Percentiles rank a stretch among this genome's conserved stretches.
Conservation (phyloP, 2,329 filamentous ascomycete species). For the Ascochyta koolunga region DNA sequence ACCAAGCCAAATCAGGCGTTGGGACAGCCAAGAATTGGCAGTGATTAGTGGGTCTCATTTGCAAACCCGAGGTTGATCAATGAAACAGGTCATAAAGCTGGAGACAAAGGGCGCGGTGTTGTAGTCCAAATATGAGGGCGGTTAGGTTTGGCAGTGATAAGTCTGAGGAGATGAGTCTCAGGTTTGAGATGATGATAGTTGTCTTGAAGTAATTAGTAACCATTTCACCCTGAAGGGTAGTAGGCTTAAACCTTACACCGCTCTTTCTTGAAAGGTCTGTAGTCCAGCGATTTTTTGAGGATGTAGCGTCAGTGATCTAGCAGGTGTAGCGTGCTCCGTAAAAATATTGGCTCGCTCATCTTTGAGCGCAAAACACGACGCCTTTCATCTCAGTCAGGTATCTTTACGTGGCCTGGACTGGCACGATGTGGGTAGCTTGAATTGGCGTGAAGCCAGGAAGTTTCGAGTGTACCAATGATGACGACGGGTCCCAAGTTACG, state of each 20-base stretch:
- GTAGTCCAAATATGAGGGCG: too few relatives aligned
- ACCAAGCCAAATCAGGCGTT: neutral
- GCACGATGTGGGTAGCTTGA: neutral
- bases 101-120: too few relatives aligned
- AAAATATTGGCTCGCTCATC: too few relatives aligned
- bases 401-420: neutral
- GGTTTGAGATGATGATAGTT: too few relatives aligned
- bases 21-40: too few relatives aligned
- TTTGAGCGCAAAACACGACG: too few relatives aligned
- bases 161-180: too few relatives aligned
- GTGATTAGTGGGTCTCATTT: too few relatives aligned
- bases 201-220: too few relatives aligned
- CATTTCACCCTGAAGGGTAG: neutral
- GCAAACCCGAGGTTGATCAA: too few relatives aligned
- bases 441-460: neutral
- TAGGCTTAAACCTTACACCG: neutral
- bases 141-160: too few relatives aligned
- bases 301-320: neutral
- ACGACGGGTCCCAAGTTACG: neutral
- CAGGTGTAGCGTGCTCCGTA: constrained; percentile 1
- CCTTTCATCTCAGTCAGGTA: neutral
- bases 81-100: too few relatives aligned
- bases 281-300: neutral
- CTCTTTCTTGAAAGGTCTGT: neutral
- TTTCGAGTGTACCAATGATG: neutral